These are phyloP conservation scores for Hyphopichia burtonii DNA, from an alignment of 1,139 yeast species.

Conservation along the genomic window DNA sequence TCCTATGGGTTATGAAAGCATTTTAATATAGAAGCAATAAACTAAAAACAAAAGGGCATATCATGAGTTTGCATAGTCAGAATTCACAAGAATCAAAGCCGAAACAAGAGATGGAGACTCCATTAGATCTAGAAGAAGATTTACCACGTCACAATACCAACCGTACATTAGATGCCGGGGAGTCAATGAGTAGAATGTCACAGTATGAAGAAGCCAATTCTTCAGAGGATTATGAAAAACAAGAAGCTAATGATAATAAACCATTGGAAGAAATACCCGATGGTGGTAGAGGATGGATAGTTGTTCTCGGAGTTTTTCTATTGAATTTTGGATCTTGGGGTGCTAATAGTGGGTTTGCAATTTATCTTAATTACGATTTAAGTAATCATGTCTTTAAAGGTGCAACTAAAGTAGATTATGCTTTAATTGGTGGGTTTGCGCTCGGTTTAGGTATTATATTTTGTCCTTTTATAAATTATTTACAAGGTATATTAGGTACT, in stretches of 20 bases:
- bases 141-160: background rate
- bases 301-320: slow-evolving; percentile 40
- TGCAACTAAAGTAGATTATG: slow-evolving; percentile 42
- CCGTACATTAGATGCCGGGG: slow-evolving; percentile 1
- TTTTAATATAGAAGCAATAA: no score
- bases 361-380: slow-evolving; percentile 48
- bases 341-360: slow-evolving; percentile 53
- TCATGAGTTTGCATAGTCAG: background rate
- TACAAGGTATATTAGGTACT: slow-evolving; percentile 40
- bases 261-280: slow-evolving; percentile 20
- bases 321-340: slow-evolving; percentile 53
- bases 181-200: slow-evolving; percentile 3
- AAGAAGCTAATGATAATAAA: slow-evolving; percentile 4
- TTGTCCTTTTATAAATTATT: slow-evolving; percentile 41
- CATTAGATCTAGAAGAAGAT: background rate
- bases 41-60: no score
- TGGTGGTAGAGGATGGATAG: slow-evolving; percentile 51
- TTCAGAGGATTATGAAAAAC: slow-evolving; percentile 4
- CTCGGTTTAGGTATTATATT: slow-evolving; percentile 36
- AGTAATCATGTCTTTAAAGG: slow-evolving; percentile 34
- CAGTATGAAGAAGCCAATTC: slow-evolving; percentile 2
- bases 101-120: background rate
- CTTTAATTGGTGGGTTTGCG: slow-evolving; percentile 43
- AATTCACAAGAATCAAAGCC: background rate
- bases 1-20: no score